Conservation (phyloP, 192 early-diverging fungal species). For the Backusella liffmaniae region DNA sequence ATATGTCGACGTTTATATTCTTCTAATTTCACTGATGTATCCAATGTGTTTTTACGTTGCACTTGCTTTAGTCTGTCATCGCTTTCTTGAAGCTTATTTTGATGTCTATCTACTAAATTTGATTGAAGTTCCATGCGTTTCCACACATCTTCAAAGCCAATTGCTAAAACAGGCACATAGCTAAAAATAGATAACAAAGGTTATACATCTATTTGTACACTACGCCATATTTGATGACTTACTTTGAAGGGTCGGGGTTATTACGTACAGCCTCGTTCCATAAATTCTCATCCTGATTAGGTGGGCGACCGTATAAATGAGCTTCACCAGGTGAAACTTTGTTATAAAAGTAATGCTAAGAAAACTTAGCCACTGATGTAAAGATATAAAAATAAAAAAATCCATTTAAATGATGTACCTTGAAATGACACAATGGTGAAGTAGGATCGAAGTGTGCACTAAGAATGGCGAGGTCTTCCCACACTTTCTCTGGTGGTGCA, state of each 20-base stretch:
- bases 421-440: constrained; percentile 77
- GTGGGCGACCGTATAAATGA: constrained; percentile 70
- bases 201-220: no score
- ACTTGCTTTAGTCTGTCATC: constrained; percentile 55
- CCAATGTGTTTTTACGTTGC: constrained; percentile 65
- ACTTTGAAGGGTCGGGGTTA: constrained; percentile 88
- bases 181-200: constrained; percentile 32
- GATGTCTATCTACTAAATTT: constrained; percentile 62
- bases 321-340: constrained; percentile 86
- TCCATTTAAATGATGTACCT: constrained; percentile 37
- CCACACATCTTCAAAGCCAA: constrained; percentile 88
- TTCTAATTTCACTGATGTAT: constrained; percentile 69
- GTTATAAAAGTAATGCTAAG: constrained; percentile 92
- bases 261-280: constrained; percentile 84
- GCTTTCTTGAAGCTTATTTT: constrained; percentile 51
- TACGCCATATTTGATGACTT: constrained; percentile 5
- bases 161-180: constrained; percentile 88
- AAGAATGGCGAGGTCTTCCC: constrained; percentile 65
- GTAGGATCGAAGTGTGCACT: constrained; percentile 78
- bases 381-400: background rate
- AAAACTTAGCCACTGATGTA: background rate
- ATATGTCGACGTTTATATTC: constrained; percentile 79
- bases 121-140: constrained; percentile 83
- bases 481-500: constrained; percentile 39
- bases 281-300: constrained; percentile 62